Conservation (phyloP, 495 filamentous ascomycete species). For the Extremus antarcticus region DNA sequence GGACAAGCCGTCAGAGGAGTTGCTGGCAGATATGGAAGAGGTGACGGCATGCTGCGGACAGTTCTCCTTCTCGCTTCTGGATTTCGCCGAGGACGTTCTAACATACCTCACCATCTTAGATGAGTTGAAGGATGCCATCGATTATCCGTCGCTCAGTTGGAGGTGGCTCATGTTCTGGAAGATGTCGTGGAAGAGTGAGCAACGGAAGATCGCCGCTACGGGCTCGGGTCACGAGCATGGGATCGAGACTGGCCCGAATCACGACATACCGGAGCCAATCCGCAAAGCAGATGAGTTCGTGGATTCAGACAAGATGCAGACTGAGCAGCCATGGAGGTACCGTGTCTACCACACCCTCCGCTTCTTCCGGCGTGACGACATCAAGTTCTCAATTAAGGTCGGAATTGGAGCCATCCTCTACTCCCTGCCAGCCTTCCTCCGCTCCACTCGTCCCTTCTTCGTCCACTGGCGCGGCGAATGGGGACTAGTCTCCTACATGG, state of each 20-base stretch:
- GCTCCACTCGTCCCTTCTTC: conserved; percentile 66
- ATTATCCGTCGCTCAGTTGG: conserved; percentile 57
- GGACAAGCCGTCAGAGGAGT: conserved; percentile 49
- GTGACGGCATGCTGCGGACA: conserved; percentile 92
- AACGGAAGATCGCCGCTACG: not conserved
- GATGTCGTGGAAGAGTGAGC: not conserved
- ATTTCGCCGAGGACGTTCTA: conserved; percentile 82
- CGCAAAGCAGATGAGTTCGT: conserved; percentile 9
- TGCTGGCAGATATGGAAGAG: conserved; percentile 92
- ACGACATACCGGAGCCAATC: conserved; percentile 12
- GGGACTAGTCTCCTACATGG: conserved; percentile 94
- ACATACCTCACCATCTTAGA: conserved; percentile 73
- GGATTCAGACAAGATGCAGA: conserved; percentile 19
- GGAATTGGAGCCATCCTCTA: conserved; percentile 79
- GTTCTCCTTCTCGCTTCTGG: conserved; percentile 78
- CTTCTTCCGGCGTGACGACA: conserved; percentile 54
- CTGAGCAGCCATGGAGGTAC: conserved; percentile 31
- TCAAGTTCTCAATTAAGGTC: conserved; percentile 81
- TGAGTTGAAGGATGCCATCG: conserved; percentile 59
- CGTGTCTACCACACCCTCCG: conserved; percentile 48
- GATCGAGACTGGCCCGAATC: conserved; percentile 5
- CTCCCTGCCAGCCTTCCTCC: conserved; percentile 76
- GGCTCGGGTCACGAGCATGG: conserved; percentile 19
- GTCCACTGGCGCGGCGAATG: conserved; percentile 90
- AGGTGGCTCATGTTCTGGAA: conserved; percentile 80